Evolutionary conservation across 176 grass and related monocot species (phyloP), one percentile per base, ranked within the genome.

Genomic region (Otatea glauca): DNA sequence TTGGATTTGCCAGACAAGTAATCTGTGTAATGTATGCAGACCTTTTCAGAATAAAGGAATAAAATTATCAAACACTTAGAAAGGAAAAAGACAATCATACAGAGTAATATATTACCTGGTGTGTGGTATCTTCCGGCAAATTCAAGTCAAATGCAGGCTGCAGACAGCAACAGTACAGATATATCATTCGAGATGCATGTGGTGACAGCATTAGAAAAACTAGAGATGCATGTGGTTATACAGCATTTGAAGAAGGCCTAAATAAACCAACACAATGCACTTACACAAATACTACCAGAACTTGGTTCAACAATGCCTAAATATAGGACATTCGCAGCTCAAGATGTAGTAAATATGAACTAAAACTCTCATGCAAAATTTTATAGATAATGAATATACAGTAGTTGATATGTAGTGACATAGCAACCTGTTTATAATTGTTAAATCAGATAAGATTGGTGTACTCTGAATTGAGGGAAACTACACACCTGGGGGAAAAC

Each of bases 401-500:
- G 18, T n/a, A 50, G 56, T 54, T 65, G 58, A 68, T 68, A 34
- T 37, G 27, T 80, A 65, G 65, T 67, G 50, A 81, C 21, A 37
- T 34, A 56, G 15, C 21, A 89, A 61, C 24, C 20, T 83, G 56
- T 48, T 66, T 62, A 42, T 76, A 82, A 70, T 65, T 71, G 47
- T 68, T 32, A 43, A 35, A 79, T 61, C 45, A 86, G 65, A 79
- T 41, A 72, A 83, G 25, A 37, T 20, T 9, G 9, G 20, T 77
- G 3, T 17, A 1, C 44, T 49, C 68, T 66, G n/a, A 48, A 79
- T 61, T 61, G 47, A 50, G 49, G 21, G 51, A 83, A 83, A 63
- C 5, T 72, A 74, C 74, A 64, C 37, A 98, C 96, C 96, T 98
- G 96, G 66, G 96, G 96, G 62, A 98, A 98, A 91, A 98, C 87